Conservation (phyloP, 768 basidiomycete species). For the Coprinellus micaceus region DNA sequence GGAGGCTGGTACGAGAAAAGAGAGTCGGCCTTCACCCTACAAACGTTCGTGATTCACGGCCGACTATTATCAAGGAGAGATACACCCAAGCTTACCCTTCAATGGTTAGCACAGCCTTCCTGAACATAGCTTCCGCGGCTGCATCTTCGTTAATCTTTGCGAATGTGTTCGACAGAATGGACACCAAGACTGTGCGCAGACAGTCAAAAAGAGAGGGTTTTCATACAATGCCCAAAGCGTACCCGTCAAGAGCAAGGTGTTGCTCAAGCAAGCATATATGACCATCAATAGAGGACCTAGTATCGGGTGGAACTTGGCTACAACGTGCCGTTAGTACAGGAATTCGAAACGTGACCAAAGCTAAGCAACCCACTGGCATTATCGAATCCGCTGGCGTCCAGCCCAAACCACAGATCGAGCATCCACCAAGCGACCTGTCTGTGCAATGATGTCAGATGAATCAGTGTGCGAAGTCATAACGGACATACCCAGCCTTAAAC, state of each 20-base stretch:
- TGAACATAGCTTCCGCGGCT: conserved; percentile 91
- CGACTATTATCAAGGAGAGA: not conserved
- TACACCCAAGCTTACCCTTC: conserved; percentile 92
- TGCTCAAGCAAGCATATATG: conserved; percentile 86
- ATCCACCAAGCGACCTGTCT: conserved; percentile 88
- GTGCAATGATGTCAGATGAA: not conserved
- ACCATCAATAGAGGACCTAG: conserved; percentile 92
- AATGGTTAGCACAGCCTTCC: conserved; percentile 88
- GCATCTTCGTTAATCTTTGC: conserved; percentile 92
- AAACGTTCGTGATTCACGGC: not conserved
- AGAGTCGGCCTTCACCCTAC: conserved; percentile 80
- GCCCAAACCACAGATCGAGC: conserved; percentile 90
- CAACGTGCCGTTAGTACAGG: not conserved
- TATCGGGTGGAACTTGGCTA: conserved; percentile 75
- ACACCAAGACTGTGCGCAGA: conserved; percentile 59
- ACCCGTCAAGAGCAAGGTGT: conserved; percentile 89
- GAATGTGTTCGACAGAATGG: conserved; percentile 94
- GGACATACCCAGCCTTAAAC: conserved; percentile 26
- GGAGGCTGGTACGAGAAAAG: conserved; percentile 95
- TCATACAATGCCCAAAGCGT: conserved; percentile 7
- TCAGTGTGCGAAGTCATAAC: too few species aligned
- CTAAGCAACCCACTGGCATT: conserved; percentile 56
- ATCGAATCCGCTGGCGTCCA: conserved; percentile 89
- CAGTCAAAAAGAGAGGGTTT: conserved; percentile 9
- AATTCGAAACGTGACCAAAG: not conserved